These are phyloP conservation scores for Daldinia bambusicola DNA, from an alignment of 495 filamentous ascomycete species.

Conservation along the genomic window DNA sequence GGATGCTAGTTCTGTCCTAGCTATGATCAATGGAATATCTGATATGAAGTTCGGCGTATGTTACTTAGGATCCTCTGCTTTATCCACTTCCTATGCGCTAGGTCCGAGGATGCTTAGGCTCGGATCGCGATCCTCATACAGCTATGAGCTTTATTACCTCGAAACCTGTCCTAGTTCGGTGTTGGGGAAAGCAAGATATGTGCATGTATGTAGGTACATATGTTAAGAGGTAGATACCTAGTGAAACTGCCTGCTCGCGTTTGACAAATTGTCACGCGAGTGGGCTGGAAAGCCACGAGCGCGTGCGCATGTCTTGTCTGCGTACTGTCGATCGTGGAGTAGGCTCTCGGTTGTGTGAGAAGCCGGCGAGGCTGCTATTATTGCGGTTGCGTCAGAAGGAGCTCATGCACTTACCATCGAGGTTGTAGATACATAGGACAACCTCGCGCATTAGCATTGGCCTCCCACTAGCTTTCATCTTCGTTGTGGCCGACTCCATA, in stretches of 20 bases:
- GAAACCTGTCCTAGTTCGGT: not conserved
- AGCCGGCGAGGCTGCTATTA: slow-evolving; percentile 24
- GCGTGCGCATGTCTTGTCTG: slow-evolving; percentile 21
- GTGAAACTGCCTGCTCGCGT: slow-evolving; percentile 7
- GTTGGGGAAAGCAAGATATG: slow-evolving; percentile 10
- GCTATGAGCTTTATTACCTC: not conserved
- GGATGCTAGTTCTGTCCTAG: not conserved
- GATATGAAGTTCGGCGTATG: not conserved
- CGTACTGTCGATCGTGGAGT: slow-evolving; percentile 23
- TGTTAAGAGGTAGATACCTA: not conserved
- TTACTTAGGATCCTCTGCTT: not conserved
- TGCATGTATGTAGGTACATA: not conserved
- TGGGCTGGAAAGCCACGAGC: slow-evolving; percentile 22
- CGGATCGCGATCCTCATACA: slow-evolving; percentile 7
- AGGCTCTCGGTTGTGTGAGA: slow-evolving; percentile 26
- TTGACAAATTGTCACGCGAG: slow-evolving; percentile 23
- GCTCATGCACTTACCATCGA: slow-evolving; percentile 10
- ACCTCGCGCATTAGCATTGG: slow-evolving; percentile 8
- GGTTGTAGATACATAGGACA: slow-evolving; percentile 9
- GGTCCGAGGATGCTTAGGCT: not conserved
- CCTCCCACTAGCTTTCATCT: not conserved
- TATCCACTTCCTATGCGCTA: slow-evolving; percentile 5
- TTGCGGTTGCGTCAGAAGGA: slow-evolving; percentile 11
- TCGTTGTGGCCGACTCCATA: not conserved
- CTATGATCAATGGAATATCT: slow-evolving; percentile 3